Evolutionary conservation across 495 filamentous ascomycete genomes (phyloP).

Genomic region (Penicillium bialowiezense): DNA sequence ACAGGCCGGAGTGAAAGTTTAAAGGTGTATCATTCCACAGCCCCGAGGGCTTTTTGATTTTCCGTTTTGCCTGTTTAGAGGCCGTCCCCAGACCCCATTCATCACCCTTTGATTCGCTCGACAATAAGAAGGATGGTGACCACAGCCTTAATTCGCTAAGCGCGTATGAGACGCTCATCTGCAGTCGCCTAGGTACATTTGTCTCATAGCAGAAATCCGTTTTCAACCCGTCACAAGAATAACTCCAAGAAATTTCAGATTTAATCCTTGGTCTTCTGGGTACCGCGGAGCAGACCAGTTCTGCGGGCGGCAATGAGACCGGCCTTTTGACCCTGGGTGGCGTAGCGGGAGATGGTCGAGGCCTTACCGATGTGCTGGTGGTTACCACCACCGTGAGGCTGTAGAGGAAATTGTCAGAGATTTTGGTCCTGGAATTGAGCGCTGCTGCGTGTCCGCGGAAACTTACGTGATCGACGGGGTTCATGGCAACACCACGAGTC

Average conservation of each 20-base stretch:
- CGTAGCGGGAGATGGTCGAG: constrained; percentile 97
- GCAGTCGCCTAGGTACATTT: constrained; percentile 51
- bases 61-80: constrained; percentile 29
- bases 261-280: constrained; percentile 96
- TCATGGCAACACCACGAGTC: constrained; percentile 99
- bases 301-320: constrained; percentile 99
- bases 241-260: constrained; percentile 41
- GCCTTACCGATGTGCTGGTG: constrained; percentile 99
- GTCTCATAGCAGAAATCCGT: constrained; percentile 51
- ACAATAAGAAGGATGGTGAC: constrained; percentile 38
- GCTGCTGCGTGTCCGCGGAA: not conserved
- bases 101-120: constrained; percentile 33
- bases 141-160: constrained; percentile 50
- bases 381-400: constrained; percentile 99
- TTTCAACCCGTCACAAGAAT: constrained; percentile 51
- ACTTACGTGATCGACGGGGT: constrained; percentile 95
- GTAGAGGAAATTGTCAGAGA: constrained; percentile 33
- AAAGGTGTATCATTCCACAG: constrained; percentile 33
- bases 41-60: constrained; percentile 26
- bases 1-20: constrained; percentile 14
- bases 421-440: not conserved
- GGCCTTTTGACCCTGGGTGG: constrained; percentile 98
- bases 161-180: constrained; percentile 43
- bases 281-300: constrained; percentile 98
- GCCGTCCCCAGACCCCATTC: constrained; percentile 27